Evolutionary conservation across 2,329 filamentous ascomycete genomes (phyloP).

Genomic region (Plectosphaerella cucumerina): DNA sequence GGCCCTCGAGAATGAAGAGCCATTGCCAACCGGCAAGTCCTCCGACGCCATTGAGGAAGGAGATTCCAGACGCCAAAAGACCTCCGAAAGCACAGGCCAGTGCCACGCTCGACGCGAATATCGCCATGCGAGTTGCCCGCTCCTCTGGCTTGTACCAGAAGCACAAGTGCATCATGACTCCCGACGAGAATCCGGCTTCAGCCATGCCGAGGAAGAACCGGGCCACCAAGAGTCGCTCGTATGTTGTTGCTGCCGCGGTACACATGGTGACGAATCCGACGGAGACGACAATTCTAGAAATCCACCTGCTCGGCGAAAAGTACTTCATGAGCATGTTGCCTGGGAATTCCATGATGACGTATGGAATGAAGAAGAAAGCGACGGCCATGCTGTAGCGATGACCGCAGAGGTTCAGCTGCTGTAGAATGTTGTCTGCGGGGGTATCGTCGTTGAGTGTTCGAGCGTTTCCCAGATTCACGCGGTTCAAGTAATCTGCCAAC

Average conservation of each 20-base stretch:
- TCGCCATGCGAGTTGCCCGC: slow-evolving; percentile 50
- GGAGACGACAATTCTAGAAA: slow-evolving; percentile 30
- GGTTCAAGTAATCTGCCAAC: slow-evolving; percentile 15
- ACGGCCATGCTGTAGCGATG: slow-evolving; percentile 21
- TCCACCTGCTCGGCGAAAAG: slow-evolving; percentile 24
- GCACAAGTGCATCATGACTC: slow-evolving; percentile 51
- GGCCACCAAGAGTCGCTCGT: slow-evolving; percentile 37
- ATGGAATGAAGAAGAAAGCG: slow-evolving; percentile 20
- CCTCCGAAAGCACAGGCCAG: slow-evolving; percentile 58
- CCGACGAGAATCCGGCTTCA: slow-evolving; percentile 48
- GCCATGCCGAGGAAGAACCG: slow-evolving; percentile 46
- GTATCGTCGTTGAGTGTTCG: slow-evolving; percentile 23
- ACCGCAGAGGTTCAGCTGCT: slow-evolving; percentile 19
- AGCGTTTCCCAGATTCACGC: slow-evolving; percentile 24
- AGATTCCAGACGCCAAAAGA: slow-evolving; percentile 49
- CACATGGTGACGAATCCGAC: slow-evolving; percentile 48
- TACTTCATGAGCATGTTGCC: slow-evolving; percentile 25
- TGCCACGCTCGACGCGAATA: slow-evolving; percentile 55
- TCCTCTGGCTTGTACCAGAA: slow-evolving; percentile 60
- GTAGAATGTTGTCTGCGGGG: slow-evolving; percentile 23
- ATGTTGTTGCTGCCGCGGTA: slow-evolving; percentile 40
- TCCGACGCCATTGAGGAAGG: slow-evolving; percentile 27
- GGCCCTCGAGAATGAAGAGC: slow-evolving; percentile 20
- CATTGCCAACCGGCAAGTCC: slow-evolving; percentile 8
- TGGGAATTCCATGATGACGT: slow-evolving; percentile 21